Base-by-base conservation (phyloP, 2,329 filamentous ascomycete genomes). In the Cercospora janseana region DNA sequence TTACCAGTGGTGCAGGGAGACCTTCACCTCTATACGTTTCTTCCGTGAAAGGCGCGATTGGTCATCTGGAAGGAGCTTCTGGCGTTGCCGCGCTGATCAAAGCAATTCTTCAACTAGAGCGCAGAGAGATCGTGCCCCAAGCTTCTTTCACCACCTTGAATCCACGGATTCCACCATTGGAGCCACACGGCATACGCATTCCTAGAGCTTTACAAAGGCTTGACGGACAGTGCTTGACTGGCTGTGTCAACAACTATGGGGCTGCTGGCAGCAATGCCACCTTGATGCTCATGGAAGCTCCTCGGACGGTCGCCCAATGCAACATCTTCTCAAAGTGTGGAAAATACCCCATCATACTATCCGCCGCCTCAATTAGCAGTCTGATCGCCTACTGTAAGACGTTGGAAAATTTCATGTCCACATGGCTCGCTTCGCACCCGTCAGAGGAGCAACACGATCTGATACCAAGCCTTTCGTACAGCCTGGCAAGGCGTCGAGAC, bases 211-310 rank as follows among this genome's bases (percentile, higher is more conserved):
- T 34, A 13, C 41, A 45, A 9, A 20, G 31, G 24, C n/a, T 54
- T 48, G 51, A 43, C 21, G 9, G 21, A 28, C 13, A 20, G 4
- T 20, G 28, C 32, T 6, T 40, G 44, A 43, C 44, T 12, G 53
- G 44, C 18, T 46, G 50, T 7, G 37, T 72, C 21, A 71, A 71
- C 59, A 71, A 68, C 47, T 72, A 71, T 46, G 58, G 63, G 16
- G 70, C 70, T 6, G 61, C 68, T 6, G 69, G 70, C 7, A 66
- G 67, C 8, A 72, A 72, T 40, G 51, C 43, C n/a, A 27, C 44
- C 18, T 8, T 51, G n/a, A 34, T 56, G 9, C 35, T 51, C 10
- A 7, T 13, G 8, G 42, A 51, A 20, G 38, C 48, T n/a, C 29
- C 43, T 9, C 28, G 26, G n/a, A 18, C 42, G 20, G 9, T 8